A percentile compares a stretch with the other conserved stretches of the same genome.
Evolutionary conservation across 352 stramenopile species (phyloP).

Genomic region (Globisporangium acanthophoron): DNA sequence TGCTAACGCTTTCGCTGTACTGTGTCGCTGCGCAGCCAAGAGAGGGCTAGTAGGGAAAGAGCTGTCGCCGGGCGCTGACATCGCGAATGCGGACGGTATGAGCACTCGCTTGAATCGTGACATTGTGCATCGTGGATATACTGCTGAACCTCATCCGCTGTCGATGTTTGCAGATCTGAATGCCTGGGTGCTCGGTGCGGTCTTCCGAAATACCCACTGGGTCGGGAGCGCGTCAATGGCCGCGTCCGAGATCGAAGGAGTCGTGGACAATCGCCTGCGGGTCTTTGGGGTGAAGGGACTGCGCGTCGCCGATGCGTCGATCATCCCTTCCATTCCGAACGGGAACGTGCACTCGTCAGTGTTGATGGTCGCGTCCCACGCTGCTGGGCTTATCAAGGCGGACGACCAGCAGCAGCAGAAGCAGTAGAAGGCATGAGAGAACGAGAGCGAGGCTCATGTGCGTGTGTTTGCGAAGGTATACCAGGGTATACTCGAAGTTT

Average conservation of each 20-base stretch:
- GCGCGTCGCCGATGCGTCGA: slow-evolving; percentile 57
- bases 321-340: slow-evolving; percentile 68
- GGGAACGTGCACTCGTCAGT: slow-evolving; percentile 73
- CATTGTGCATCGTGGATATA: not conserved
- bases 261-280: slow-evolving; percentile 53
- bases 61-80: slow-evolving; percentile 26
- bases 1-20: not conserved
- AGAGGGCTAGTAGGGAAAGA: slow-evolving; percentile 36
- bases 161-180: slow-evolving; percentile 29
- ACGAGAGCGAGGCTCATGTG: too few relatives aligned
- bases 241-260: slow-evolving; percentile 24
- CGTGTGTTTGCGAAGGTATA: too few relatives aligned
- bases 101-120: not conserved
- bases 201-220: slow-evolving; percentile 86
- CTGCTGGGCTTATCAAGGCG: slow-evolving; percentile 30
- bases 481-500: slow-evolving; percentile 29
- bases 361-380: slow-evolving; percentile 58
- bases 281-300: slow-evolving; percentile 60
- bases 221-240: slow-evolving; percentile 78
- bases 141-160: not conserved
- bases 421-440: not conserved
- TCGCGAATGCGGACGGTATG: slow-evolving; percentile 8
- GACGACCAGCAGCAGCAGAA: slow-evolving; percentile 4
- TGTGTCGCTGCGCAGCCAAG: slow-evolving; percentile 20
- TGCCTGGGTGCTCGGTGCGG: slow-evolving; percentile 52